Conservation (phyloP, 2,329 filamentous ascomycete species). For the Colletotrichum sidae region DNA sequence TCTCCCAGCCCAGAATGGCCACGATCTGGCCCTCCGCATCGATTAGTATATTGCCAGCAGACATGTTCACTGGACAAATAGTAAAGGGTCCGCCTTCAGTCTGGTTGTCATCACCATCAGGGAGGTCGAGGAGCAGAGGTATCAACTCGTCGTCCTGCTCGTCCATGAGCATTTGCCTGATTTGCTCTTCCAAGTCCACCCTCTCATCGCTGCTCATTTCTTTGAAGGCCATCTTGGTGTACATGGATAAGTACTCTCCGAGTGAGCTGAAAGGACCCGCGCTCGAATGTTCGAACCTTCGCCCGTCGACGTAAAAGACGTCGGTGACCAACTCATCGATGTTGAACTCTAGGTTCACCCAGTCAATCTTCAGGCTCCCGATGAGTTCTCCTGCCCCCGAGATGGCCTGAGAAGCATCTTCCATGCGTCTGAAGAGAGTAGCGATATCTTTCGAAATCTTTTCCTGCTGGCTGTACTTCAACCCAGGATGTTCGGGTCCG, state of each 20-base stretch:
- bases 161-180: background rate
- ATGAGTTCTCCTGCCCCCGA: slow-evolving; percentile 4
- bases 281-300: background rate
- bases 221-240: background rate
- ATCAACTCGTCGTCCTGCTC: slow-evolving; percentile 8
- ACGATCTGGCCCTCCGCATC: slow-evolving; percentile 7
- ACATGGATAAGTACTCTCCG: background rate
- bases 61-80: slow-evolving; percentile 29
- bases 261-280: background rate
- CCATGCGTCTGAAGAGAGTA: background rate
- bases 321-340: background rate
- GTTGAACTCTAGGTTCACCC: background rate
- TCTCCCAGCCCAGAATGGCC: slow-evolving; percentile 35
- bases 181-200: background rate
- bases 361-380: slow-evolving; percentile 30
- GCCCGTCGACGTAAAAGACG: background rate
- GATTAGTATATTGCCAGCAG: slow-evolving; percentile 26
- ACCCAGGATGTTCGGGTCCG: background rate
- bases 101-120: background rate
- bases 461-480: background rate
- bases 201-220: background rate
- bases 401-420: background rate
- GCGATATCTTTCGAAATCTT: slow-evolving; percentile 5
- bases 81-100: slow-evolving; percentile 17
- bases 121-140: background rate